These are phyloP conservation scores for Panaeolus cyanescens DNA, from an alignment of 768 basidiomycete genomes.

Conservation along the genomic window DNA sequence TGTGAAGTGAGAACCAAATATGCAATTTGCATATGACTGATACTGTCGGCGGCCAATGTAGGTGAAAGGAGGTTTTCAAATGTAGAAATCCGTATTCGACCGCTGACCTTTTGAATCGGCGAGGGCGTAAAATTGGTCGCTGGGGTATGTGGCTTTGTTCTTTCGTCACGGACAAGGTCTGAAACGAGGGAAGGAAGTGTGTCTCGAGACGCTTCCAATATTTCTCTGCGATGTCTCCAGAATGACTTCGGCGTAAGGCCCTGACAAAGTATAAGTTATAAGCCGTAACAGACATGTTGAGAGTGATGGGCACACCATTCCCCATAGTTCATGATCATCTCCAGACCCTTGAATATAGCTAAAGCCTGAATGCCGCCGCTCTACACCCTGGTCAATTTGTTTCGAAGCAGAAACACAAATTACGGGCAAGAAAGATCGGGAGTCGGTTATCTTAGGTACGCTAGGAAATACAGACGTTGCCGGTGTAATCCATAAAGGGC, in stretches of 20 bases:
- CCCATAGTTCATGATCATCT: constrained; percentile 94
- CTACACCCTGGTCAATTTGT: constrained; percentile 58
- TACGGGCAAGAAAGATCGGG: constrained; percentile 52
- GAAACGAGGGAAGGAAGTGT: constrained; percentile 51
- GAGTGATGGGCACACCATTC: constrained; percentile 48
- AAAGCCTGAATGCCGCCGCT: constrained; percentile 69
- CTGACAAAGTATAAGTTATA: constrained; percentile 32
- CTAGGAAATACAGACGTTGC: constrained; percentile 51
- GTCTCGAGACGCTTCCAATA: constrained; percentile 50
- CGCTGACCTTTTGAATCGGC: constrained; percentile 35
- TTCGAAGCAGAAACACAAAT: constrained; percentile 88
- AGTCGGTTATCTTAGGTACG: constrained; percentile 20
- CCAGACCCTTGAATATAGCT: constrained; percentile 93
- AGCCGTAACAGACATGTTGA: not conserved
- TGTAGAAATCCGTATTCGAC: constrained; percentile 42
- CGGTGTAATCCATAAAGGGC: constrained; percentile 90
- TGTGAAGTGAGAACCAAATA: constrained; percentile 12
- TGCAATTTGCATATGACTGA: not conserved
- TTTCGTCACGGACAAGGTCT: constrained; percentile 21
- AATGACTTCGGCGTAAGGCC: constrained; percentile 76
- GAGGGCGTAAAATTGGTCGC: constrained; percentile 16
- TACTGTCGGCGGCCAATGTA: constrained; percentile 2
- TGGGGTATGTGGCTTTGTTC: not conserved
- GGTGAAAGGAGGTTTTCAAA: constrained; percentile 23
- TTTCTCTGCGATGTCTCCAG: constrained; percentile 55